Evolutionary conservation across 495 filamentous ascomycete genomes (phyloP).

Genomic region (Aspergillus affinis): DNA sequence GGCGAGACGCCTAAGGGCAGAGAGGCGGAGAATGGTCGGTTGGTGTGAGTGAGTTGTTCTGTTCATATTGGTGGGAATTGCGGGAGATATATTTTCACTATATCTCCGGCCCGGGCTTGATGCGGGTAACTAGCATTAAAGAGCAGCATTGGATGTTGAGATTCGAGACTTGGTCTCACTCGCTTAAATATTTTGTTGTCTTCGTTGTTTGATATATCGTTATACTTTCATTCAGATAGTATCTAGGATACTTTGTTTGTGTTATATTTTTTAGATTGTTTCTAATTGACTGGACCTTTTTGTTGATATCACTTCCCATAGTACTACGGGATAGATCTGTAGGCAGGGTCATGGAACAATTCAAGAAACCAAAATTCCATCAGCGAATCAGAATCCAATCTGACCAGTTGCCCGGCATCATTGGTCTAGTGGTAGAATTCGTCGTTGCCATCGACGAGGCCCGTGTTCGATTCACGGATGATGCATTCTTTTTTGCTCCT

Average conservation of each 20-base stretch:
- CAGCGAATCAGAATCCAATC: slow-evolving; percentile 8
- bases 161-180: too few relatives aligned
- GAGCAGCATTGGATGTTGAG: too few relatives aligned
- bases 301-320: too few relatives aligned
- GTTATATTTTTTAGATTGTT: background rate
- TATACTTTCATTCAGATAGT: background rate
- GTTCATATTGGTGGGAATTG: too few relatives aligned
- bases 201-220: too few relatives aligned
- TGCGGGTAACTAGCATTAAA: too few relatives aligned
- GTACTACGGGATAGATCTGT: too few relatives aligned
- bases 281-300: too few relatives aligned
- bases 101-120: too few relatives aligned
- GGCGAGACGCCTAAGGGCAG: slow-evolving; percentile 58
- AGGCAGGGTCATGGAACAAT: slow-evolving; percentile 3
- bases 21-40: slow-evolving; percentile 50
- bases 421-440: slow-evolving; percentile 63
- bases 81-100: background rate
- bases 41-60: slow-evolving; percentile 14
- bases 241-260: background rate
- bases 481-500: slow-evolving; percentile 36
- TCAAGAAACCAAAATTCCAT: background rate
- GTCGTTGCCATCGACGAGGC: slow-evolving; percentile 61
- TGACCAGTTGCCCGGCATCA: slow-evolving; percentile 35
- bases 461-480: slow-evolving; percentile 60
- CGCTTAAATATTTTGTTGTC: background rate